Evolutionary conservation across 495 filamentous ascomycete species (phyloP), one percentile per base, ranked within the genome.

Genomic region (Penicillium bovifimosum): DNA sequence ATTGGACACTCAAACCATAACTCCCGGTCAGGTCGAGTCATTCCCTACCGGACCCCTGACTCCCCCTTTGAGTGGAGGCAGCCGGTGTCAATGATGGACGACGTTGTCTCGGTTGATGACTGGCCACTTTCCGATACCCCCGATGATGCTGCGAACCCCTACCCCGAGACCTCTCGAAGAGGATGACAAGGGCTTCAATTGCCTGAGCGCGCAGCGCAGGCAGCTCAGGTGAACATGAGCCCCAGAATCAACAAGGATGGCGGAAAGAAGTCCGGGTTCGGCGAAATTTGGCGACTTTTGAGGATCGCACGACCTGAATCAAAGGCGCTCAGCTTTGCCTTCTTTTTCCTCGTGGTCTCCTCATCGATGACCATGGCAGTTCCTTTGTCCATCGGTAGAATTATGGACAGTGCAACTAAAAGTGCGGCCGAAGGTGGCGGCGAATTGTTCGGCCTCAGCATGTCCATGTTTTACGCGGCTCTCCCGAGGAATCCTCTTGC

Each of bases 341-440:
- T 96, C 61, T 67, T 85, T 47, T 86, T 93, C 65, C 77, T 98
- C 44, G 71, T 97, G 29, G 73, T 96, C 41, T 96, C 92, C 2
- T 96, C 91, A 5, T 75, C 80, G 29, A 88, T 98, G 53, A 93
- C 90, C 26, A 95, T 97, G 84, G 88, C 89, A 5, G 88, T 98
- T 50, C 93, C 93, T 14, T 92, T 96, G 60, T 95, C 91, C 0
- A 95, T 98, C 56, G 93, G 93, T 24, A 91, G 88, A 69, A 93
- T 98, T 46, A 78, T 98, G 65, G 95, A 98, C 70, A 78, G 88
- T 35, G 88, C 90, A 26, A 89, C 87, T 0, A 86, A 67, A 69
- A 75, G 53, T 50, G 71, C 47, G 1, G 60, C 68, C 18, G 74
- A 81, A 39, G 79, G 72, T 4, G 76, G 71, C 41, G 65, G 62